Percentiles rank a stretch among this genome's conserved stretches.
phyloP scores from a whole-genome alignment of 495 filamentous ascomycete species.

The Sphaerosporella brunnea region DNA sequence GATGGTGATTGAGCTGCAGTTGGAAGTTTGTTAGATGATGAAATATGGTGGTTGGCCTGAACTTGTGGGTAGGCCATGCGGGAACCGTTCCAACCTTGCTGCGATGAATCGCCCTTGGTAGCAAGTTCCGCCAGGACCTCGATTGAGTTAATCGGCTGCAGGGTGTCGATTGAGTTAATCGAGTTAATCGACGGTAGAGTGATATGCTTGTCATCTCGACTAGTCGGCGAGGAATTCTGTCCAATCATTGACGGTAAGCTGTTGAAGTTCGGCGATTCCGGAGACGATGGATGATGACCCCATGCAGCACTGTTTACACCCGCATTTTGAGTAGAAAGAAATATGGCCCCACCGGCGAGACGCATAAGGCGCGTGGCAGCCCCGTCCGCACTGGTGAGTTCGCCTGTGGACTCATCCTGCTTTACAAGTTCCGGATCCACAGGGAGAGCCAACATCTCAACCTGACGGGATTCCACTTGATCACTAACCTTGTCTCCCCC shows the following conservation, averaged over 20 bases:
- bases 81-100: slow-evolving; percentile 16
- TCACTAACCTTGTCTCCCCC: too few relatives aligned
- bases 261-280: slow-evolving; percentile 13
- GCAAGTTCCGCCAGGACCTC: slow-evolving; percentile 25
- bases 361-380: slow-evolving; percentile 20
- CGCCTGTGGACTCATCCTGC: too few relatives aligned
- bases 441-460: slow-evolving; percentile 1
- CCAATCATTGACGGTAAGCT: slow-evolving; percentile 20
- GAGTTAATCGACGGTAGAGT: slow-evolving; percentile 23
- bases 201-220: slow-evolving; percentile 18
- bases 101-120: slow-evolving; percentile 18
- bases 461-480: too few relatives aligned
- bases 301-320: slow-evolving; percentile 14
- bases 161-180: too few relatives aligned
- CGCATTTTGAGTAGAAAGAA: slow-evolving; percentile 7
- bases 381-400: too few relatives aligned
- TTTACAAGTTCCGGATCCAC: slow-evolving; percentile 2
- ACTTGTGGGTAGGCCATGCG: slow-evolving; percentile 23
- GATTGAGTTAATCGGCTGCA: slow-evolving; percentile 21
- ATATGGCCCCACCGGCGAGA: slow-evolving; percentile 19
- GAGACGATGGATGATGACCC: slow-evolving; percentile 14
- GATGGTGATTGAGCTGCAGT: slow-evolving; percentile 18
- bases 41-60: slow-evolving; percentile 10
- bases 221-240: slow-evolving; percentile 7
- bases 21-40: slow-evolving; percentile 22